A percentile compares a stretch with the other conserved stretches of the same genome.
These are phyloP conservation scores for Talaromyces sp. DNA, from an alignment of 2,329 filamentous ascomycete genomes.

Conservation along the genomic window DNA sequence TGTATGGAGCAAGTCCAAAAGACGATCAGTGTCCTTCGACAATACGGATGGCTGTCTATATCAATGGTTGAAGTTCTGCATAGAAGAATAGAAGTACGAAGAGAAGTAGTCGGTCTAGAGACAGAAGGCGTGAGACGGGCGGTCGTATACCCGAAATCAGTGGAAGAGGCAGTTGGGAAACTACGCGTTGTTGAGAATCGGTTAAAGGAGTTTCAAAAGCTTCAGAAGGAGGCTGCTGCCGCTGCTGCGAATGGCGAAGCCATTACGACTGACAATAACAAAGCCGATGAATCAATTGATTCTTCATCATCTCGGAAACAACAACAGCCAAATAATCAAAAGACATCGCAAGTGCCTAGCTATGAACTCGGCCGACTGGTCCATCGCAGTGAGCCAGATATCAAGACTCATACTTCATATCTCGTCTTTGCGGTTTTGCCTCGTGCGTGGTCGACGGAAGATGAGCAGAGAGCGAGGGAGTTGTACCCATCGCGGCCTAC, in stretches of 20 bases:
- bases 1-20: slow-evolving; percentile 94
- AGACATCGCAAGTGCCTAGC: slow-evolving; percentile 37
- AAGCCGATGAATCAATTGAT: slow-evolving; percentile 2
- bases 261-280: too few species aligned
- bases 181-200: slow-evolving; percentile 68
- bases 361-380: slow-evolving; percentile 74
- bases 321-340: background rate
- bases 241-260: slow-evolving; percentile 17
- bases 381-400: slow-evolving; percentile 75
- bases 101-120: slow-evolving; percentile 72
- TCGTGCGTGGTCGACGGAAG: slow-evolving; percentile 75
- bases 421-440: slow-evolving; percentile 87
- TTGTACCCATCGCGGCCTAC: slow-evolving; percentile 53
- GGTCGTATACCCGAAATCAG: slow-evolving; percentile 61
- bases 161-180: slow-evolving; percentile 70
- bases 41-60: slow-evolving; percentile 83
- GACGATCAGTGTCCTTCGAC: slow-evolving; percentile 74
- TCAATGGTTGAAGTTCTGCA: slow-evolving; percentile 88
- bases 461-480: slow-evolving; percentile 64
- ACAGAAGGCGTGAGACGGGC: slow-evolving; percentile 62
- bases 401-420: slow-evolving; percentile 97
- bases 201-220: slow-evolving; percentile 59
- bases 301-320: background rate
- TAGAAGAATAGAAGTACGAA: slow-evolving; percentile 70
- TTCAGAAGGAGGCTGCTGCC: slow-evolving; percentile 22